Evolutionary conservation across 1,284 basidiomycete genomes (phyloP), one percentile per base, ranked within the genome.

Genomic region (Taiwanofungus camphoratus): DNA sequence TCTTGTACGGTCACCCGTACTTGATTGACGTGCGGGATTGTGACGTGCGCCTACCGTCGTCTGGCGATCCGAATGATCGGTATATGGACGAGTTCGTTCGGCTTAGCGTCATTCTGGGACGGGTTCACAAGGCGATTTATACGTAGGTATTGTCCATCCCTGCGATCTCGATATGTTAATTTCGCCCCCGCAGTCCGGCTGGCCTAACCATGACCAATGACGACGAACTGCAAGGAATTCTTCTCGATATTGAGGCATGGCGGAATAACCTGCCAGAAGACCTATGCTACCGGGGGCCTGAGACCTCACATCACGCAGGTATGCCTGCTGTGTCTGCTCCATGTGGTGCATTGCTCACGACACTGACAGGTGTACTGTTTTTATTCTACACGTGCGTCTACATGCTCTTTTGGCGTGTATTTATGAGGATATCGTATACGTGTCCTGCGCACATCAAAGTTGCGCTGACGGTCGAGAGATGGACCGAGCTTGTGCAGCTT

Each of bases 11-110:
- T 1, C 87, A 89, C 54, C 89, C 93, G 2, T 85, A 83, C 61
- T 87, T 93, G 81, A 92, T 96, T 52, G 90, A 95, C 61, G 78
- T 96, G 3, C 80, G 86, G 52, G 93, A 96, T 63, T 97, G 93
- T 63, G 93, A 97, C 62, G 87, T 88, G 11, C 81, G 92, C 33
- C 68, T 95, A 26, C 92, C 91, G 3, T 89, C 74, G 53, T 87
- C 81, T 39, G 88, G 75, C 13, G 80, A 87, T 54, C 73, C 77
- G 16, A 73, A 78, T 32, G 80, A 84, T 52, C 68, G 82, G 50
- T 90, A 90, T 63, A 77, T 89, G 71, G 82, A 87, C 53, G 88
- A 93, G 65, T 79, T 95, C 50, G 82, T 93, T 45, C 83, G 92
- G 48, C 68, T 97, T 42, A 89, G 88, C 45, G 82, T 95, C 48